A percentile compares a stretch with the other conserved stretches of the same genome.
These are phyloP conservation scores for Aspergillus sparsus DNA, from an alignment of 495 filamentous ascomycete genomes.

Conservation along the genomic window DNA sequence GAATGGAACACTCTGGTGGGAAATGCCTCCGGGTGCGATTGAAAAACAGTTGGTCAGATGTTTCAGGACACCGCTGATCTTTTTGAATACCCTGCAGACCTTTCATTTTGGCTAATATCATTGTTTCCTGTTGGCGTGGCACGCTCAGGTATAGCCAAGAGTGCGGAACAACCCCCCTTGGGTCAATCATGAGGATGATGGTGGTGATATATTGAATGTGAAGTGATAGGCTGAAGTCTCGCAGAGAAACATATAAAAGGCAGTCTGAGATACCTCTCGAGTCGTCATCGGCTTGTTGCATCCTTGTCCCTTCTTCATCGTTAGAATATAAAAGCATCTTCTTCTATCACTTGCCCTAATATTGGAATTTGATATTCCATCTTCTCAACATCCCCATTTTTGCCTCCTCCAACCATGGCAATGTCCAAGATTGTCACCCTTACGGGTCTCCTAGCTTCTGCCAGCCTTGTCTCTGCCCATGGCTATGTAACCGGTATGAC, in stretches of 20 bases:
- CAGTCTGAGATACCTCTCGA: not conserved
- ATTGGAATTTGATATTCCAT: slow-evolving; percentile 19
- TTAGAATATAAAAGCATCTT: slow-evolving; percentile 13
- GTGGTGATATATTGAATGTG: slow-evolving; percentile 1
- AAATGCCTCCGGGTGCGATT: too few relatives aligned
- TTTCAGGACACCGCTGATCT: too few relatives aligned
- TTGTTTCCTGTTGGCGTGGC: slow-evolving; percentile 1
- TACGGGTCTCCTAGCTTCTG: slow-evolving; percentile 39
- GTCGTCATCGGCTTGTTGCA: not conserved
- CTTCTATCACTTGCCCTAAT: slow-evolving; percentile 12
- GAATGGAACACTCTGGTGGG: too few relatives aligned
- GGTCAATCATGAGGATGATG: not conserved
- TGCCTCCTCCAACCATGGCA: slow-evolving; percentile 24
- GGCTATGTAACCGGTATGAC: slow-evolving; percentile 58
- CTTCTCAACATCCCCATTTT: not conserved
- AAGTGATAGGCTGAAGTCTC: not conserved
- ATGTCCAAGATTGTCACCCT: slow-evolving; percentile 34
- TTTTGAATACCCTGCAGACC: not conserved
- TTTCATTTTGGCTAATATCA: slow-evolving; percentile 19
- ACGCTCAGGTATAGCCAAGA: slow-evolving; percentile 11
- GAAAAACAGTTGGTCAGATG: too few relatives aligned
- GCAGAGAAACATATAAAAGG: not conserved
- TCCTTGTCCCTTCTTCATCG: not conserved
- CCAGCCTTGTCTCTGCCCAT: slow-evolving; percentile 55
- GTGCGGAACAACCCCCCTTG: slow-evolving; percentile 12